These are phyloP conservation scores for Phytophthora fragariae DNA, from an alignment of 352 stramenopile genomes.

Conservation along the genomic window DNA sequence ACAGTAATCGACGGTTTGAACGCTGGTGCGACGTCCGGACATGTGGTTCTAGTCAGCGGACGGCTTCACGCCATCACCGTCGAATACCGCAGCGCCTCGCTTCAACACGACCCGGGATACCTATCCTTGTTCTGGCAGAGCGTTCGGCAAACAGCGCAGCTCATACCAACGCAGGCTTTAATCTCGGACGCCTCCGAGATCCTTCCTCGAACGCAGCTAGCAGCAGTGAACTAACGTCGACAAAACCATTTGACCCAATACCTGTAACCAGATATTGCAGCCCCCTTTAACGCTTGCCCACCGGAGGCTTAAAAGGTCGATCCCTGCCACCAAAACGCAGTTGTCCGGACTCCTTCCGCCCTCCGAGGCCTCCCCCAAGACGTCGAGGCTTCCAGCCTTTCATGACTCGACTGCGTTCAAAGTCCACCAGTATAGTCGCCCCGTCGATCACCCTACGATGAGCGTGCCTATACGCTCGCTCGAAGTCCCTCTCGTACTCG, in stretches of 20 bases:
- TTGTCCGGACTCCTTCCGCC: slow-evolving; percentile 82
- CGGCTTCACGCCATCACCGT: slow-evolving; percentile 53
- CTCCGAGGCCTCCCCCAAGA: slow-evolving; percentile 80
- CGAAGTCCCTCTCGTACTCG: slow-evolving; percentile 58
- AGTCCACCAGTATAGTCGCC: slow-evolving; percentile 75
- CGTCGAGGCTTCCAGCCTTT: slow-evolving; percentile 82
- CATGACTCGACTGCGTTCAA: slow-evolving; percentile 81
- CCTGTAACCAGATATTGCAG: background rate
- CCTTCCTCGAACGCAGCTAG: slow-evolving; percentile 30
- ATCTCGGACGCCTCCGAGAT: slow-evolving; percentile 33
- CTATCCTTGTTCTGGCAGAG: slow-evolving; percentile 34
- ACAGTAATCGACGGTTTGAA: slow-evolving; percentile 55
- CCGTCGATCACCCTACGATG: slow-evolving; percentile 70
- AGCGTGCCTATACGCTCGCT: slow-evolving; percentile 60
- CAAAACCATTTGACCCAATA: background rate
- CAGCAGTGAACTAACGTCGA: slow-evolving; percentile 20
- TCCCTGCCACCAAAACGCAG: slow-evolving; percentile 84
- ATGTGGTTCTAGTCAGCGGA: slow-evolving; percentile 33
- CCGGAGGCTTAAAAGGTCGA: slow-evolving; percentile 68
- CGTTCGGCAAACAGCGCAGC: slow-evolving; percentile 16
- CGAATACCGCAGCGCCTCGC: slow-evolving; percentile 49
- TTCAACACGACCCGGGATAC: slow-evolving; percentile 21
- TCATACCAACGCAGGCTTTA: slow-evolving; percentile 25
- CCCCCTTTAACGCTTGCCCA: slow-evolving; percentile 6
- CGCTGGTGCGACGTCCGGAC: slow-evolving; percentile 14